Conservation (phyloP, 1,284 basidiomycete species). For the Naganishia cerealis region DNA sequence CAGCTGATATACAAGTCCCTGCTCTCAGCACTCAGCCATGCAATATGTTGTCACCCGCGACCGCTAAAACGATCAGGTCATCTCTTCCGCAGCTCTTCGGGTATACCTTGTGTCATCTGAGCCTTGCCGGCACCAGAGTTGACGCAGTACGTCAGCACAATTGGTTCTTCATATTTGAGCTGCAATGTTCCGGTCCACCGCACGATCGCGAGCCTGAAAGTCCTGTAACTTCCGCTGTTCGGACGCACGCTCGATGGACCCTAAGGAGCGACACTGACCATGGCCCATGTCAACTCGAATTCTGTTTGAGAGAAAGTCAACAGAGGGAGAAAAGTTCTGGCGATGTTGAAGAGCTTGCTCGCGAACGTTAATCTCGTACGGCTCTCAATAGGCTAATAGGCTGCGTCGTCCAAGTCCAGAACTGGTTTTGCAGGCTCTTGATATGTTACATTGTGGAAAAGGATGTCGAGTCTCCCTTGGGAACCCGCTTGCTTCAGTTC, state of each 20-base stretch:
- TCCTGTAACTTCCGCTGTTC: conserved; percentile 19
- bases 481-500: no score
- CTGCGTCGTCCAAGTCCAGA: no score
- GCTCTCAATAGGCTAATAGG: no score
- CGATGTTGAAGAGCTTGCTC: no score
- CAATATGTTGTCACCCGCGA: conserved; percentile 32
- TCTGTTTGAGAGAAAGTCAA: no score
- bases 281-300: background rate
- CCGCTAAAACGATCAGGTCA: conserved; percentile 24
- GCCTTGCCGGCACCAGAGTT: conserved; percentile 34
- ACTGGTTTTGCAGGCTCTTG: no score
- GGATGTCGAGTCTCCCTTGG: no score
- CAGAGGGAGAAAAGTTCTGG: no score
- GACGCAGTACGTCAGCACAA: conserved; percentile 31
- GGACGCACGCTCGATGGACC: conserved; percentile 23
- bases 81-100: conserved; percentile 25
- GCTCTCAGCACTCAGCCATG: no score
- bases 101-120: conserved; percentile 20
- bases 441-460: no score
- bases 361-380: no score
- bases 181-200: conserved; percentile 29
- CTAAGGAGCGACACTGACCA: conserved; percentile 31
- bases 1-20: no score
- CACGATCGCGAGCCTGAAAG: conserved; percentile 29
- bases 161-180: conserved; percentile 14